phyloP scores from a whole-genome alignment of 148 eudicot species.

The Suaeda aralocaspica region DNA sequence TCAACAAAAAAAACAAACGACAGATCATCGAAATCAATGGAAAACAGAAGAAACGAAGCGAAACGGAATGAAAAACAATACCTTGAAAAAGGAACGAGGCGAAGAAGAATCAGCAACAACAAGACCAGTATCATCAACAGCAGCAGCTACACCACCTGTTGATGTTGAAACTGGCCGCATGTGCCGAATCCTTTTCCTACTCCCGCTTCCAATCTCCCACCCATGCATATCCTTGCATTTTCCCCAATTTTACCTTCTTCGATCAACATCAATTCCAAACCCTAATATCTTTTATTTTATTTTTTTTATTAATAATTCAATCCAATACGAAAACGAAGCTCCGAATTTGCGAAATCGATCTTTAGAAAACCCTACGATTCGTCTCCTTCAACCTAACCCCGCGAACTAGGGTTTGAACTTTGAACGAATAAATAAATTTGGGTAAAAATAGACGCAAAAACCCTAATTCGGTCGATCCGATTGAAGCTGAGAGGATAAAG shows the following conservation, averaged over 20 bases:
- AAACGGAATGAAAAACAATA: background rate
- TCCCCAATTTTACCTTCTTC: slow-evolving; percentile 25
- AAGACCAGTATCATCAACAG: slow-evolving; percentile 11
- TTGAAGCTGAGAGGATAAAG: background rate
- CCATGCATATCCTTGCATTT: slow-evolving; percentile 36
- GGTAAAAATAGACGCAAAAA: slow-evolving; percentile 9
- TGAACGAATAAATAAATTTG: background rate
- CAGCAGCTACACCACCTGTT: slow-evolving; percentile 16
- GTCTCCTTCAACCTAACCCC: background rate
- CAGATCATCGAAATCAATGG: background rate
- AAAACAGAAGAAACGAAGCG: background rate
- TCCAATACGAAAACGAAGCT: background rate
- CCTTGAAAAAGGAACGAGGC: slow-evolving; percentile 13
- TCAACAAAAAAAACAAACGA: background rate
- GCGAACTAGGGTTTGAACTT: slow-evolving; percentile 20
- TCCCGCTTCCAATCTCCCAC: slow-evolving; percentile 14
- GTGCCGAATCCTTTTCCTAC: slow-evolving; percentile 27
- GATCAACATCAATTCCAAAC: slow-evolving; percentile 32
- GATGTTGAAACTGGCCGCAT: slow-evolving; percentile 26
- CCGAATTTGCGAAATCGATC: slow-evolving; percentile 11
- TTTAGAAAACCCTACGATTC: slow-evolving; percentile 4
- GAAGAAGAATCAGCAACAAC: background rate
- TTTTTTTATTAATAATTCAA: background rate
- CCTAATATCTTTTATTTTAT: slow-evolving; percentile 10
- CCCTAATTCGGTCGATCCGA: slow-evolving; percentile 27